Base-by-base conservation (phyloP, 192 early-diverging fungal species). In the Coemansia sp. region DNA sequence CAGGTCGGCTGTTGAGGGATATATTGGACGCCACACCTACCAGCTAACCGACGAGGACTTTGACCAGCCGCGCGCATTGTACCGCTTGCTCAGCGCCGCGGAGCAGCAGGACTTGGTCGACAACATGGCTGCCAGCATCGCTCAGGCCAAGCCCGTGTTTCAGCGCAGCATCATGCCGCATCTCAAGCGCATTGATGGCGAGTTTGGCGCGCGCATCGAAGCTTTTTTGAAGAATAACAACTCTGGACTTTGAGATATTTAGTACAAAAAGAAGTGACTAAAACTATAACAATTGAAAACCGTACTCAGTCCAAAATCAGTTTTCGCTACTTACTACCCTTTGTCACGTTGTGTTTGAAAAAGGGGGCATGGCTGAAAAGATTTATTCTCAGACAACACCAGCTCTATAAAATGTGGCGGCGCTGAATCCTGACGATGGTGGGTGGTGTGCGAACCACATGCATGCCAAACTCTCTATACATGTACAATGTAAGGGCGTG, bases 61-160 rank as follows among this genome's bases (percentile, higher is more conserved):
- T 82, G 86, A 87, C 40, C 88, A 89, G 82, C 85, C 88, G 35
- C 67, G 88, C 33, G 79, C 82, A 45, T 56, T 89, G 35, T 89
- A 85, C 66, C 77, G 74, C 19, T 33, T 84, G 73, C 62, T 83
- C 21, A 54, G 45, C 31, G 39, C 51, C 13, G 37, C 24, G 2
- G 75, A 83, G 64, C 75, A 74, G 59, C 54, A 68, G 19, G 88
- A 90, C 50, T 70, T 89, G 77, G 73, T 89, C 31, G 73, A 85
- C 54, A 87, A 89, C 68, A 84, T 89, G 40, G 86, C 84, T 31
- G 84, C 78, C 1, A 81, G 75, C 68, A 75, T 89, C 67, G 73
- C 76, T 42, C 69, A 75, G 42, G 83, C 86, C 35, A 83, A 87
- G 78, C 59, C 65, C 41, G 70, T 78, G 48, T 77, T 89, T 63